A percentile compares a stretch with the other conserved stretches of the same genome.
Conservation (phyloP, 2,329 filamentous ascomycete genomes). For the Metarhizium guizhouense region DNA sequence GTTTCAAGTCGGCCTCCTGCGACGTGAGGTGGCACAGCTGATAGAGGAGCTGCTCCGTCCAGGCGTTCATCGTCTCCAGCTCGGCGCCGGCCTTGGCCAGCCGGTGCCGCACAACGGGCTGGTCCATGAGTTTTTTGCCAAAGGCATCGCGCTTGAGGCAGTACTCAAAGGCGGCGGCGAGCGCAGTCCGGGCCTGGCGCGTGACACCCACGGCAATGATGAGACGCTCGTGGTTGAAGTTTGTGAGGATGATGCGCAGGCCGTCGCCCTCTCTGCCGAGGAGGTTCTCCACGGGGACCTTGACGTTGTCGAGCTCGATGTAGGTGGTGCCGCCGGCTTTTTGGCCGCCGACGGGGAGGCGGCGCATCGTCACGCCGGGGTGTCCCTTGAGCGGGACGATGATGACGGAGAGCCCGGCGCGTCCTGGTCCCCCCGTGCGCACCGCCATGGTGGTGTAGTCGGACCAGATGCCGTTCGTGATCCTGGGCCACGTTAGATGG, state of each 20-base stretch:
- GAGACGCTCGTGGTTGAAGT: slow-evolving; percentile 53
- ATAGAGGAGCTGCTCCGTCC: slow-evolving; percentile 52
- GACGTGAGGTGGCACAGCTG: slow-evolving; percentile 35
- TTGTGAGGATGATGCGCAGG: slow-evolving; percentile 46
- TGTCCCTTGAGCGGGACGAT: slow-evolving; percentile 48
- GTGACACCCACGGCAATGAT: slow-evolving; percentile 48
- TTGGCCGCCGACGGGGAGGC: slow-evolving; percentile 56
- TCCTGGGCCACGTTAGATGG: slow-evolving; percentile 16
- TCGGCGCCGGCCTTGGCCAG: slow-evolving; percentile 47
- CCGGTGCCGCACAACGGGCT: slow-evolving; percentile 51
- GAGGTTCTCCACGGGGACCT: slow-evolving; percentile 32
- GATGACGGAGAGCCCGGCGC: slow-evolving; percentile 45
- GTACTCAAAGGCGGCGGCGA: slow-evolving; percentile 42
- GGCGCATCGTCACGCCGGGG: slow-evolving; percentile 38
- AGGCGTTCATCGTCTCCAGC: slow-evolving; percentile 53
- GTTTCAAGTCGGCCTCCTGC: slow-evolving; percentile 20
- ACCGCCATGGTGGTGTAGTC: slow-evolving; percentile 55
- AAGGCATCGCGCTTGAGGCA: slow-evolving; percentile 46
- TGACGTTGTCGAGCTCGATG: slow-evolving; percentile 45
- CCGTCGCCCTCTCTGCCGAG: slow-evolving; percentile 45
- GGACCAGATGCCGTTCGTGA: slow-evolving; percentile 52
- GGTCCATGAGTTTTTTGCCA: slow-evolving; percentile 46
- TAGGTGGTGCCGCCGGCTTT: slow-evolving; percentile 53
- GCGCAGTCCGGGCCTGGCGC: slow-evolving; percentile 46
- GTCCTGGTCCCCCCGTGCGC: slow-evolving; percentile 46